Evolutionary conservation across 208 protist species (phyloP), one percentile per base, ranked within the genome.

Genomic region (Acanthamoeba sp.): DNA sequence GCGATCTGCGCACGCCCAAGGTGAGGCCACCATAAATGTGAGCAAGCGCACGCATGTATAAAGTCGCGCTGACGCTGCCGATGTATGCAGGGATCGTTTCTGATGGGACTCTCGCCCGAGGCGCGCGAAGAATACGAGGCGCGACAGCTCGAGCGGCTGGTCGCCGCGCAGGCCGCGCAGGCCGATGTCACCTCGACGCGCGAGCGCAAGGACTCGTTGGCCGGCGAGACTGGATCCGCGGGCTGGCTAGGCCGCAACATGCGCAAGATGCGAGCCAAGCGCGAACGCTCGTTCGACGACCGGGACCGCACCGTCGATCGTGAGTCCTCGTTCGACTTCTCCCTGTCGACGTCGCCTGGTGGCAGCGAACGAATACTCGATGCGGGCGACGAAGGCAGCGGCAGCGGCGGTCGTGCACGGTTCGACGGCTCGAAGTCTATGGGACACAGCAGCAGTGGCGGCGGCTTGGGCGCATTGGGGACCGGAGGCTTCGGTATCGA

Each of bases 191-290:
- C 14, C 2, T 4, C 18, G 6, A 48, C 36, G 20, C 36, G 36
- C 40, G 71, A 40, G 32, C 71, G 71, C 71, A 38, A 45, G 71
- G 71, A 80, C 14, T 73, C 64, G 32, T 38, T 73, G 1, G 0
- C 36, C 18, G 71, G 40, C 40, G 71, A 27, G 71, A 20, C 9
- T n/a, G 59, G 59, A 4, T 69, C 59, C 0, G n/a, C 64, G 12
- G 71, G 71, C 4, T 80, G 71, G 71, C 71, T 80, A 3, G 71
- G 71, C 27, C 32, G 71, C 20, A 80, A 80, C 71, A 80, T 80
- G 71, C 71, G 71, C 71, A 80, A 80, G 71, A 80, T 80, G 71
- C 71, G 71, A 7, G 71, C 71, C 36, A 80, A 80, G 40, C 32
- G 71, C 36, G 71, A 80, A 2, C 32, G 40, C 32, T 38, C 71